Conservation (phyloP, 164 flowering plant species). For the Tinospora cordifolia region DNA sequence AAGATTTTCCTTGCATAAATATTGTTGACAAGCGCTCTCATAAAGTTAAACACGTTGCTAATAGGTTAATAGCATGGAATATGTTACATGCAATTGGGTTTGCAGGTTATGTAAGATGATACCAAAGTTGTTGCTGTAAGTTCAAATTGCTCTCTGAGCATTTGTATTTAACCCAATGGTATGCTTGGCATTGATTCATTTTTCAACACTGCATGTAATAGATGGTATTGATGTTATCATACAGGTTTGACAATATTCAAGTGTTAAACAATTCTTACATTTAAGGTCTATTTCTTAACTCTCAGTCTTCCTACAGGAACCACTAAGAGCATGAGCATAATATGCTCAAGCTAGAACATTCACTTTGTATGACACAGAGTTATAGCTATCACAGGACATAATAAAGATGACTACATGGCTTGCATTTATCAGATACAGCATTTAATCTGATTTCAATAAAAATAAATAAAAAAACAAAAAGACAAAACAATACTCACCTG, state of each 20-base stretch:
- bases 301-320: not conserved
- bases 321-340: conserved; percentile 1
- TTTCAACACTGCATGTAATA: too few relatives aligned
- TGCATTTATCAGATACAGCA: conserved; percentile 5
- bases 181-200: too few relatives aligned
- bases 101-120: too few relatives aligned
- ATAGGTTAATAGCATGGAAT: too few relatives aligned
- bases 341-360: not conserved
- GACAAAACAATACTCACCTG: conserved; percentile 53
- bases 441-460: not conserved
- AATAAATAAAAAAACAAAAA: too few relatives aligned
- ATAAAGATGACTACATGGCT: not conserved
- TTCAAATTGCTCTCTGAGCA: too few relatives aligned
- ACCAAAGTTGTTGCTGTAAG: too few relatives aligned
- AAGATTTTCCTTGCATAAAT: not conserved
- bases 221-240: too few relatives aligned
- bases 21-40: not conserved
- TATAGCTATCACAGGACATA: not conserved
- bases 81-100: too few relatives aligned
- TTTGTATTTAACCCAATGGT: too few relatives aligned
- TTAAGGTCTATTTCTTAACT: not conserved
- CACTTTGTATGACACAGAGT: not conserved
- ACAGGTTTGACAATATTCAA: not conserved
- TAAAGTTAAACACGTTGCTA: not conserved
- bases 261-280: not conserved